Evolutionary conservation across 1,284 basidiomycete genomes (phyloP).

Genomic region (Sanguinoderma infundibulare): DNA sequence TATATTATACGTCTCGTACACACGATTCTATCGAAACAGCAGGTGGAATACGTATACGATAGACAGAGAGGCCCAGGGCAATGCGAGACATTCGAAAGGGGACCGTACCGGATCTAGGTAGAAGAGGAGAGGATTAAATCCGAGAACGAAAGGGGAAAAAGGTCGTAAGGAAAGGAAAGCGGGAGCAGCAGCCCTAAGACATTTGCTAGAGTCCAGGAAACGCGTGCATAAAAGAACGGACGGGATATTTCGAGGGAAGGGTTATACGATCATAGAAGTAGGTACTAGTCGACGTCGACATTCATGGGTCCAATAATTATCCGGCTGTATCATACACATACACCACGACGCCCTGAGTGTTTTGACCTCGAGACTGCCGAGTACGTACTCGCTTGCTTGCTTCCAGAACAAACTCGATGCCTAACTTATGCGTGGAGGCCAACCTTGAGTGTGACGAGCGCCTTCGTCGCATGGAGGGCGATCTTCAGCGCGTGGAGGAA

Average conservation of each 20-base stretch:
- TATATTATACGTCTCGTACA: conserved; percentile 18
- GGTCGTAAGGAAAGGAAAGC: neutral
- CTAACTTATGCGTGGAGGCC: conserved; percentile 41
- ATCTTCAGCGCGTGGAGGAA: conserved; percentile 62
- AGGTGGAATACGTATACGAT: conserved; percentile 1
- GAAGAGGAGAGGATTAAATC: neutral
- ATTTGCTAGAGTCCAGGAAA: neutral
- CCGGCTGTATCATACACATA: conserved; percentile 22
- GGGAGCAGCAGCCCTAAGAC: neutral
- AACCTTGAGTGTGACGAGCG: conserved; percentile 52
- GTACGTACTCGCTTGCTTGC: neutral
- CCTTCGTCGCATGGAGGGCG: conserved; percentile 56
- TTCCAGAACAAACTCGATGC: neutral
- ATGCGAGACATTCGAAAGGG: neutral
- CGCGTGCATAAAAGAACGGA: neutral
- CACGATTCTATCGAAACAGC: conserved; percentile 15
- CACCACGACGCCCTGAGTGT: conserved; percentile 7
- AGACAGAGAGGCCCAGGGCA: neutral
- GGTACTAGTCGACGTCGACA: neutral
- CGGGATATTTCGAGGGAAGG: neutral
- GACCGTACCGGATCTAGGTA: neutral
- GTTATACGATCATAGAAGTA: conserved; percentile 11
- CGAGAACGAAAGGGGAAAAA: neutral
- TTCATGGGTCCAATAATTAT: neutral
- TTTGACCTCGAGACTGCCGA: neutral